phyloP scores from a whole-genome alignment of 139 green algal genomes.

The Picochlorum sp. region DNA sequence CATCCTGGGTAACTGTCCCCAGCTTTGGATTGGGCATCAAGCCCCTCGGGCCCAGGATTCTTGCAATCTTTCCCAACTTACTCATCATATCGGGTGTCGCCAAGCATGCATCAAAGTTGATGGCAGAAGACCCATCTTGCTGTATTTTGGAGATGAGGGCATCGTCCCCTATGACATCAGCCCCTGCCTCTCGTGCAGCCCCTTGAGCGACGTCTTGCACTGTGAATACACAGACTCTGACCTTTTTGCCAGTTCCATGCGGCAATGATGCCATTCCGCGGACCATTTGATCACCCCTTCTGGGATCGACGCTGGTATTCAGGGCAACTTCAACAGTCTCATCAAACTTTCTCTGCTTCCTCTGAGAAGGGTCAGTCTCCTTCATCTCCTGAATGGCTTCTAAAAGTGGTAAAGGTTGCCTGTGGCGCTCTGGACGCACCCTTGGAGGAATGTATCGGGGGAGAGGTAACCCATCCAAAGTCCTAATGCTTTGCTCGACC shows the following conservation, averaged over 20 bases:
- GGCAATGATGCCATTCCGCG: conserved; percentile 64
- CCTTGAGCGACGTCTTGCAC: conserved; percentile 48
- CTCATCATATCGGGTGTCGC: conserved; percentile 83
- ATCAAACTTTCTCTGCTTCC: conserved; percentile 37
- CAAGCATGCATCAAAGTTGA: conserved; percentile 60
- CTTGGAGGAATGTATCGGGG: not conserved
- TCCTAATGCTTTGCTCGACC: not conserved
- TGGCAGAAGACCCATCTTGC: conserved; percentile 22
- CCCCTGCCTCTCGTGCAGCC: conserved; percentile 56
- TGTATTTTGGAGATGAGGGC: conserved; percentile 67
- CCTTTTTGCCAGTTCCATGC: conserved; percentile 58
- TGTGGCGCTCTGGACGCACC: not conserved
- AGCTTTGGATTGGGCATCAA: conserved; percentile 98
- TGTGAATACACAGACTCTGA: conserved; percentile 80
- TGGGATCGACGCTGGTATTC: conserved; percentile 50
- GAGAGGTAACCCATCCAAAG: conserved; percentile 1
- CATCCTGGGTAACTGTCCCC: conserved; percentile 71
- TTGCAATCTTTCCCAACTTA: conserved; percentile 57
- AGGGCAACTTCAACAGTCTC: conserved; percentile 57
- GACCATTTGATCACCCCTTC: conserved; percentile 66
- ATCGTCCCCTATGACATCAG: conserved; percentile 70
- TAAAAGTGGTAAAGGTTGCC: not conserved
- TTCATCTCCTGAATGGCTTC: conserved; percentile 9
- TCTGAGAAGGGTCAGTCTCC: not conserved
- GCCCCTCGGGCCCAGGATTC: conserved; percentile 79